Evolutionary conservation across 1,284 basidiomycete genomes (phyloP), one percentile per base, ranked within the genome.

Genomic region (Flammula alnicola): DNA sequence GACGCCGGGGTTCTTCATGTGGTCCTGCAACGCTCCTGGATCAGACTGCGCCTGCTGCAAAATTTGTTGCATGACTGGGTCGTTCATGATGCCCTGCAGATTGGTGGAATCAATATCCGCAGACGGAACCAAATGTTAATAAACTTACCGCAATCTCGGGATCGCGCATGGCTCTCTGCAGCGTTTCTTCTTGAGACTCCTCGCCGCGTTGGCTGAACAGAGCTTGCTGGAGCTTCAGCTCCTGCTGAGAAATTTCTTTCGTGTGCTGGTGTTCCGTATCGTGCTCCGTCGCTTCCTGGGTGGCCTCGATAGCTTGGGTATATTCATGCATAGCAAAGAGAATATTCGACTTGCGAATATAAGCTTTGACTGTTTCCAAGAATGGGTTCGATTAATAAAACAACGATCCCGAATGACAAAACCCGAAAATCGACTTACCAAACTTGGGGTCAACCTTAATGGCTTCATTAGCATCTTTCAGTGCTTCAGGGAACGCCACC

Each of bases 111-210:
- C 33, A 54, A 27, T 22, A 22, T 29, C 26, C 27, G 38, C 12
- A n/a, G 29, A 36, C 16, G 36, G n/a, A 20, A 25, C 23, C 22
- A 22, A 44, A 25, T 16, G 20, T 40, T 46, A 29, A 33, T 42
- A 14, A n/a, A 76, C 88, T 69, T 76, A 89, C 86, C 51, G 90
- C 91, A 44, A 98, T 83, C 73, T 99, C 96, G 5, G 97, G 97
- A 75, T 99, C 96, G 47, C 93, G 81, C 95, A 98, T 98, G 8
- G 96, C 97, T 26, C 96, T 80, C 63, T 91, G 81, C 54, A 98
- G 77, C 14, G 95, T 93, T 77, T 99, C 83, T 69, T 99, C 93
- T 63, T 98, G 94, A 11, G 86, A 86, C 75, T 99, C 97, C 40
- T 78, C 84, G 16, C 85, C 80, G n/a, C 95, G 84, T 68, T 98